Evolutionary conservation across 1,284 basidiomycete species (phyloP).

Genomic region (Naganishia cerealis): DNA sequence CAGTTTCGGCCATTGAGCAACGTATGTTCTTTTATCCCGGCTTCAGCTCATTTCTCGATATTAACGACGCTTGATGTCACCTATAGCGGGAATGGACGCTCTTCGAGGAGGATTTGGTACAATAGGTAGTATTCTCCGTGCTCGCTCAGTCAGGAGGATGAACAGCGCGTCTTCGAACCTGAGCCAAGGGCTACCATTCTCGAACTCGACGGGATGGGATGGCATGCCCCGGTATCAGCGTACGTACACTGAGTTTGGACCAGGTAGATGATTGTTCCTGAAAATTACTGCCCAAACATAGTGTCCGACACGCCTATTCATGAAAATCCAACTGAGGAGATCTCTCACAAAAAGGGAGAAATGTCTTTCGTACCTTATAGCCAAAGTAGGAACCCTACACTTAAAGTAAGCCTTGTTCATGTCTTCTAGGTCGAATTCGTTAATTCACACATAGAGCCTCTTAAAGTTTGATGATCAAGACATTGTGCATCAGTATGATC

Average conservation of each 20-base stretch:
- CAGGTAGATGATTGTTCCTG: not conserved
- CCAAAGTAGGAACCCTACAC: conserved; percentile 22
- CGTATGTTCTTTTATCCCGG: conserved; percentile 48
- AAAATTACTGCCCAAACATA: conserved; percentile 21
- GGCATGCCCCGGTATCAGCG: conserved; percentile 25
- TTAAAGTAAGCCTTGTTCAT: conserved; percentile 41
- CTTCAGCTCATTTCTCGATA: conserved; percentile 52
- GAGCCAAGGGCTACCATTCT: conserved; percentile 17
- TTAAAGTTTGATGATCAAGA: conserved; percentile 50
- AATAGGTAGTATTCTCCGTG: conserved; percentile 83
- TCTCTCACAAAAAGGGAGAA: conserved; percentile 41
- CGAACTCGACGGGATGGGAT: conserved; percentile 2
- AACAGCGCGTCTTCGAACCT: conserved; percentile 15
- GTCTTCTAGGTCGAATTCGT: not conserved
- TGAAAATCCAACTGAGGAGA: conserved; percentile 46
- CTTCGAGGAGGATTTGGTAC: conserved; percentile 85
- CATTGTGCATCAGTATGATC: conserved; percentile 51
- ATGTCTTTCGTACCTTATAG: conserved; percentile 1
- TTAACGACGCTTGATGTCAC: conserved; percentile 53
- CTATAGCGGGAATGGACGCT: conserved; percentile 72
- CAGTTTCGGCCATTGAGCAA: conserved; percentile 52
- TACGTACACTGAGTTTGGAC: not conserved
- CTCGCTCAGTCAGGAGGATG: conserved; percentile 56
- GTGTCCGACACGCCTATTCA: conserved; percentile 52
- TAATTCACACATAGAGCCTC: not conserved